Conservation (phyloP, 768 basidiomycete genomes). For the Termitomyces sp. region DNA sequence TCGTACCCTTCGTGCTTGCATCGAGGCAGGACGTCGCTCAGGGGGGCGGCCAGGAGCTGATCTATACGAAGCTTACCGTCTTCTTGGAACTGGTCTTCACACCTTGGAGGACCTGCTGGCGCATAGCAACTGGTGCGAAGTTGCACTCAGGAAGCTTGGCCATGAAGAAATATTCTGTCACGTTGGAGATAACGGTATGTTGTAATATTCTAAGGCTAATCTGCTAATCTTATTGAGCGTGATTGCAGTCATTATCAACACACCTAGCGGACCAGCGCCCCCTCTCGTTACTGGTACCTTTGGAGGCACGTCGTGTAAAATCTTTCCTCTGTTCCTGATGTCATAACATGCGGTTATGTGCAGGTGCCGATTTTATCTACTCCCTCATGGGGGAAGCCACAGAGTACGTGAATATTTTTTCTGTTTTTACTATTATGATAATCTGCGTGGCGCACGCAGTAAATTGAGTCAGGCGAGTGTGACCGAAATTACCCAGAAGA, state of each 20-base stretch:
- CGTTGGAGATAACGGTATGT: slow-evolving; percentile 61
- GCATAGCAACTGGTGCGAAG: slow-evolving; percentile 80
- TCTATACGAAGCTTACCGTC: slow-evolving; percentile 64
- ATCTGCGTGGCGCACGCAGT: slow-evolving; percentile 24
- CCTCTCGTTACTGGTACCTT: slow-evolving; percentile 71
- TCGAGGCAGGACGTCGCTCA: slow-evolving; percentile 61
- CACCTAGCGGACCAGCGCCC: slow-evolving; percentile 52
- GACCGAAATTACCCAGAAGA: slow-evolving; percentile 51
- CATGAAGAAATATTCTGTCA: slow-evolving; percentile 73
- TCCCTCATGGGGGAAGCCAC: slow-evolving; percentile 64
- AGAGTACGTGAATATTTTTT: slow-evolving; percentile 36
- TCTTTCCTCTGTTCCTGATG: background rate
- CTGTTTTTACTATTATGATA: background rate
- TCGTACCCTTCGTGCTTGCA: slow-evolving; percentile 59
- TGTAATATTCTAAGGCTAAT: too few relatives aligned
- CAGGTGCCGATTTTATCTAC: slow-evolving; percentile 60
- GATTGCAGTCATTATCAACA: slow-evolving; percentile 38
- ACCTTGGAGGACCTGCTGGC: slow-evolving; percentile 75
- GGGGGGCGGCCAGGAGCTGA: slow-evolving; percentile 50
- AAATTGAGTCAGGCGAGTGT: slow-evolving; percentile 60
- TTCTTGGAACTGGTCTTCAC: slow-evolving; percentile 66
- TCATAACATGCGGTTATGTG: background rate
- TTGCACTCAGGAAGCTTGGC: slow-evolving; percentile 67
- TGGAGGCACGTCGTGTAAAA: slow-evolving; percentile 34
- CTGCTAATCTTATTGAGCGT: background rate